phyloP scores from a whole-genome alignment of 805 yeast species.

The Komagataella mondaviorum region DNA sequence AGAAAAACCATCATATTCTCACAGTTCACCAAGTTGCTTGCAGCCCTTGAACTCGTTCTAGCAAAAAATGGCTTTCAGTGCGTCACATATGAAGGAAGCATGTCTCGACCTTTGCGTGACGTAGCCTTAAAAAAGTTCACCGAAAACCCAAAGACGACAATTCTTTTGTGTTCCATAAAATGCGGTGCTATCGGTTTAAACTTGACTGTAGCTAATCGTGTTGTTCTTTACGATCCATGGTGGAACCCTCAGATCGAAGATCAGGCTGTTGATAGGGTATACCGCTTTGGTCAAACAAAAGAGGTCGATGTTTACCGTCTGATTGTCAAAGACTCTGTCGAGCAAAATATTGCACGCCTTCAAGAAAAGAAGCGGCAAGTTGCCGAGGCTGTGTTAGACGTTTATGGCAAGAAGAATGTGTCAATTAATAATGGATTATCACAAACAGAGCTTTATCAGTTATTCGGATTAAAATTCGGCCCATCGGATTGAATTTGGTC shows the following conservation, averaged over 20 bases:
- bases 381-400: conserved; percentile 17
- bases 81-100: conserved; percentile 22
- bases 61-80: conserved; percentile 15
- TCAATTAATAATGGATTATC: conserved; percentile 1
- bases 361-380: conserved; percentile 21
- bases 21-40: conserved; percentile 23
- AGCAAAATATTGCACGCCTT: conserved; percentile 20
- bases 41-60: conserved; percentile 15
- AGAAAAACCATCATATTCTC: conserved; percentile 34
- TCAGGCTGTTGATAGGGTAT: conserved; percentile 39
- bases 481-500: neutral
- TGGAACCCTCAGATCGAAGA: conserved; percentile 38
- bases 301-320: conserved; percentile 30
- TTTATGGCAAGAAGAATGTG: conserved; percentile 3
- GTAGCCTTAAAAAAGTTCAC: conserved; percentile 14
- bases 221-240: conserved; percentile 30
- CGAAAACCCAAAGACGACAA: conserved; percentile 13
- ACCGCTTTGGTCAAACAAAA: conserved; percentile 27
- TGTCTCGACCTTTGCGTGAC: conserved; percentile 17
- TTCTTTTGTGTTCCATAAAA: conserved; percentile 26
- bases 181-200: conserved; percentile 33
- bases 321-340: conserved; percentile 22
- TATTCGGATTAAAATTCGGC: conserved; percentile 5
- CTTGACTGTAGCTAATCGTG: conserved; percentile 26
- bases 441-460: conserved; percentile 4